Evolutionary conservation across 1,284 basidiomycete genomes (phyloP), one percentile per base, ranked within the genome.

Genomic region (Ustilago xerochloae): DNA sequence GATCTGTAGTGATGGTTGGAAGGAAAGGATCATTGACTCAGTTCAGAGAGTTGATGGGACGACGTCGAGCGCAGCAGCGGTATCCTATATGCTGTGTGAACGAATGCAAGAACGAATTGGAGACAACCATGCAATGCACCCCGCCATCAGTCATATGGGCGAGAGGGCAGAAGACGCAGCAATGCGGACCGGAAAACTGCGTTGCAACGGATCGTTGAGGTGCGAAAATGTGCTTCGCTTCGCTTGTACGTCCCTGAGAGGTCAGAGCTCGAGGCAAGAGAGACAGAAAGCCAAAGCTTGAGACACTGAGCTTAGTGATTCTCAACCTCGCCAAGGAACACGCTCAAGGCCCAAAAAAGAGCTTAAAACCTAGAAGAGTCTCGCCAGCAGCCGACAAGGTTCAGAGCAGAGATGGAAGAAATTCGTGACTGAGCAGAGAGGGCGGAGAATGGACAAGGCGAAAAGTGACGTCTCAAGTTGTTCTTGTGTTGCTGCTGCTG

Each of bases 311-410:
- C 35, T 36, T 26, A 28, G 12, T 46, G 43, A 46, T 32, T 46
- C 22, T 13, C 22, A 28, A 29, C 4, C 24, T 46, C 22, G 24
- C 26, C 15, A 16, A 26, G 26, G 45, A 15, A 47, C 28, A 4
- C 20, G 22, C 24, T 3, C 16, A 18, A 47, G 30, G 12, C 15
- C 7, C 6, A n/a, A 16, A 32, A 50, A 6, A 52, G 50, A 52
- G 36, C 50, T 52, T 51, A 51, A 51, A 51, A 51, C 49, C 35
- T 51, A 28, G 22, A 15, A 26, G 26, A 35, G 33, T 38, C 33
- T 26, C 22, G 24, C 35, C 18, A 49, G 48, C 43, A 45, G 43
- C 22, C 24, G 5, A 29, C 43, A 45, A 45, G 43, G 43, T 45
- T 45, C 24, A 28, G 24, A 10, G 15, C 22, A 29, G 29, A 46